Conservation (phyloP, 1,284 basidiomycete species). For the Megacollybia platyphylla region DNA sequence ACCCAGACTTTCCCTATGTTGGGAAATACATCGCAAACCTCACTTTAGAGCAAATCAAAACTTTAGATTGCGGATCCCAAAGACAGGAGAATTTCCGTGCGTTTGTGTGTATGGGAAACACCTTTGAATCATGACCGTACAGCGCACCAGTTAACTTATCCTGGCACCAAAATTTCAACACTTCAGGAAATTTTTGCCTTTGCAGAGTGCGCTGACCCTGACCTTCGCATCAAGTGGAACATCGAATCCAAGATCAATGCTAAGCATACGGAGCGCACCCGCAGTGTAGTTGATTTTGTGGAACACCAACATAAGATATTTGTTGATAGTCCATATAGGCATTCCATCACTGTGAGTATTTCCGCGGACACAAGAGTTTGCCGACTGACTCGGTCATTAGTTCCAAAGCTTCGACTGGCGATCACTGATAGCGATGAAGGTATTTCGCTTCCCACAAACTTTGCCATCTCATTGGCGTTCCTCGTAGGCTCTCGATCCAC, state of each 20-base stretch:
- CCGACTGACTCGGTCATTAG: conserved; percentile 17
- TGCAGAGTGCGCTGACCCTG: conserved; percentile 54
- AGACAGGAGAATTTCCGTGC: conserved; percentile 49
- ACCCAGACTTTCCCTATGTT: conserved; percentile 58
- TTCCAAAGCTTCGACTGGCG: conserved; percentile 73
- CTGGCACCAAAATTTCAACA: conserved; percentile 60
- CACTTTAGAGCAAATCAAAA: conserved; percentile 65
- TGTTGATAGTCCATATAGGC: conserved; percentile 37
- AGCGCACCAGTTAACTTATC: conserved; percentile 55
- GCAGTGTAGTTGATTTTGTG: conserved; percentile 55
- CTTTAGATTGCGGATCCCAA: conserved; percentile 67
- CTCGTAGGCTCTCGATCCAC: conserved; percentile 30
- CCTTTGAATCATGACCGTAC: neutral
- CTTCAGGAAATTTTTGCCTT: conserved; percentile 66
- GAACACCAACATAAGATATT: conserved; percentile 46
- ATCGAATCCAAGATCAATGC: conserved; percentile 74
- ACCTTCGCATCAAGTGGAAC: conserved; percentile 52
- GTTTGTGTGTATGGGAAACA: conserved; percentile 11
- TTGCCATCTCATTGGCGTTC: too few relatives aligned
- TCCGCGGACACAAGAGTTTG: neutral
- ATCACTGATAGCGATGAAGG: conserved; percentile 59
- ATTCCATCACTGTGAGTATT: conserved; percentile 44
- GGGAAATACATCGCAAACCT: conserved; percentile 68
- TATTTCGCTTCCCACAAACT: conserved; percentile 9
- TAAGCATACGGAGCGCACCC: conserved; percentile 39